These are phyloP conservation scores for Mycena epipterygia DNA, from an alignment of 768 basidiomycete species.

Conservation along the genomic window DNA sequence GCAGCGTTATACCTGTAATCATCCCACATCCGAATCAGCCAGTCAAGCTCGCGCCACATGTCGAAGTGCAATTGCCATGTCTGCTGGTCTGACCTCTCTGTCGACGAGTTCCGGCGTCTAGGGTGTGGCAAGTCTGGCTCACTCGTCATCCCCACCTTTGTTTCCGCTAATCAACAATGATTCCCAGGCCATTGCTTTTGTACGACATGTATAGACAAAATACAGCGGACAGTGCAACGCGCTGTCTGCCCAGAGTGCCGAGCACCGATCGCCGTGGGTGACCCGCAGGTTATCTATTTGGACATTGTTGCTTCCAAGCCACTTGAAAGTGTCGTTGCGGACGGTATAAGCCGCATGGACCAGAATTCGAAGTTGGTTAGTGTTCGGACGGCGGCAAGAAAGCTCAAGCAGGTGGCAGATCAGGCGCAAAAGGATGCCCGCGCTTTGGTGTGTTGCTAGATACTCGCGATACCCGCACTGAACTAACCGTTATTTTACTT, in stretches of 20 bases:
- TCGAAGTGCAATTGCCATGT: conserved; percentile 26
- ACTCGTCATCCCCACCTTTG: neutral
- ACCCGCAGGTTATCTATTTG: conserved; percentile 44
- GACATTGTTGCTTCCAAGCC: conserved; percentile 45
- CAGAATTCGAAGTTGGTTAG: conserved; percentile 49
- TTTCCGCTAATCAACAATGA: neutral
- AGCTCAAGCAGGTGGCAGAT: conserved; percentile 48
- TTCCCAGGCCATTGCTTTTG: conserved; percentile 59
- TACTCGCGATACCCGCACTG: neutral
- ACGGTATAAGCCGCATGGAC: conserved; percentile 53
- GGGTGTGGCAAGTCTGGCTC: conserved; percentile 11
- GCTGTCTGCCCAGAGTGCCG: conserved; percentile 40
- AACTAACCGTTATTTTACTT: conserved; percentile 4
- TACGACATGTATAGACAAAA: conserved; percentile 44
- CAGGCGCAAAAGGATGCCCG: conserved; percentile 40
- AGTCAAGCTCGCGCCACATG: too few relatives aligned
- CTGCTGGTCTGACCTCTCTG: conserved; percentile 17
- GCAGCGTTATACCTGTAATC: too few relatives aligned
- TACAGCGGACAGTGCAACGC: conserved; percentile 34
- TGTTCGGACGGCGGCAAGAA: conserved; percentile 52
- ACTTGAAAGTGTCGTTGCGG: conserved; percentile 42
- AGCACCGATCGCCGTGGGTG: conserved; percentile 13
- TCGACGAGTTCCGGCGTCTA: conserved; percentile 22
- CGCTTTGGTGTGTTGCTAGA: conserved; percentile 44
- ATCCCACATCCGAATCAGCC: too few relatives aligned